These are phyloP conservation scores for Calophaca sinica DNA, from an alignment of 306 rosid species.

Conservation along the genomic window DNA sequence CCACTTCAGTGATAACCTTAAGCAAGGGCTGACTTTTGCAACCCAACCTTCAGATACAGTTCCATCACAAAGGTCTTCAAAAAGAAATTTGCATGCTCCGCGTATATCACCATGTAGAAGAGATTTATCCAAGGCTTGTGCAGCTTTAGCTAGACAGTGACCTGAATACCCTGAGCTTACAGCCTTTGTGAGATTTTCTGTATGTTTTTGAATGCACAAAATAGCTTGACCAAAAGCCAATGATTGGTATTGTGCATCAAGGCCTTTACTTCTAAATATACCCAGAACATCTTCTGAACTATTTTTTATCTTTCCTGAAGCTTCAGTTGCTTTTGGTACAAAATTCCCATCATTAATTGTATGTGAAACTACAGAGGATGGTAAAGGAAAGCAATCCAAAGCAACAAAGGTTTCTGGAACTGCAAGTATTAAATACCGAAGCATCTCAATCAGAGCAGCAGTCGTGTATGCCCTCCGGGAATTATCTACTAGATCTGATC, in stretches of 20 bases:
- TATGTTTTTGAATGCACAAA: slow-evolving; percentile 70
- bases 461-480: slow-evolving; percentile 84
- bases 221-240: slow-evolving; percentile 71
- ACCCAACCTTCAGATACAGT: slow-evolving; percentile 72
- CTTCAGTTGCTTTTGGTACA: slow-evolving; percentile 66
- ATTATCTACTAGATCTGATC: slow-evolving; percentile 90
- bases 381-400: slow-evolving; percentile 93
- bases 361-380: slow-evolving; percentile 78
- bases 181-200: slow-evolving; percentile 75
- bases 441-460: slow-evolving; percentile 87
- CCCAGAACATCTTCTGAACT: slow-evolving; percentile 63
- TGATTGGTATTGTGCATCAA: slow-evolving; percentile 77
- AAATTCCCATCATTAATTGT: slow-evolving; percentile 70
- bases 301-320: slow-evolving; percentile 59
- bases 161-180: slow-evolving; percentile 80
- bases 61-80: slow-evolving; percentile 76
- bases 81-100: slow-evolving; percentile 69
- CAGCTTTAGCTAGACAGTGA: slow-evolving; percentile 82
- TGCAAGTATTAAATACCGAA: slow-evolving; percentile 79
- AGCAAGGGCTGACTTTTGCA: slow-evolving; percentile 78
- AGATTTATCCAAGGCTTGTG: slow-evolving; percentile 80
- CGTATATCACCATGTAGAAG: slow-evolving; percentile 72
- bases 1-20: slow-evolving; percentile 87
- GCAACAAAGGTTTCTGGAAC: slow-evolving; percentile 94
- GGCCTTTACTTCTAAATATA: slow-evolving; percentile 62